Base-by-base conservation (phyloP, 2,329 filamentous ascomycete genomes). In the Parastagonospora nodorum region DNA sequence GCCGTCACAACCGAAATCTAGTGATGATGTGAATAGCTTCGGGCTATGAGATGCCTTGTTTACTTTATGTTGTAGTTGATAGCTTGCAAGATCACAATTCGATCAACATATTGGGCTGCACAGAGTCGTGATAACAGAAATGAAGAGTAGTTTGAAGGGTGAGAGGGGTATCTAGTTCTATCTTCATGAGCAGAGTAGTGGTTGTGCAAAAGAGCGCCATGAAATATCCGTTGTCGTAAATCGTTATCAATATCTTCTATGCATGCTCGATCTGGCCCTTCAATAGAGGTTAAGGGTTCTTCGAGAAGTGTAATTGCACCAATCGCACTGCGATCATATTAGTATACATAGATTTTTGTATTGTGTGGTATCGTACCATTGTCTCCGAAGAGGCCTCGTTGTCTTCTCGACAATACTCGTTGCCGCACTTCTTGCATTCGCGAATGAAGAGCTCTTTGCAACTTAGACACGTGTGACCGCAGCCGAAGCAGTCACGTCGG, bases 401-500 rank as follows among this genome's bases (percentile, higher is more conserved):
- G 69, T 96, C 90, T 48, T 88, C 81, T 53, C 88, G 82, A 72
- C 92, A 97, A 71, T 95, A 96, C 45, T 89, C 89, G 47, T 88
- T 88, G 36, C 82, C 82, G 73, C 92, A 96, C 51, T 81, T 82
- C 53, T 78, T 81, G 71, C 92, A 97, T 30, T 78, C 81, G 39
- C 86, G 83, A 66, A 93, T 89, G 24, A 87, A 90, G 37, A 81
- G 75, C 24, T 82, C 77, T 65, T 91, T 90, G 75, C 92, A 97
- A 33, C 84, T 81, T 43, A 84, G 82, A 70, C 92, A 96, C 87
- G 89, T 93, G 55, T 83, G 84, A 44, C 90, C 91, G 72, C 92
- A 96, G 73, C 92, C 91, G 82, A 90, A 94, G 77, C 92, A 96
- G 65, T 91, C 84, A 64, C 83, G 78, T 58, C 80, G 80, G n/a